Evolutionary conservation across 2,329 filamentous ascomycete species (phyloP).

Genomic region (Aspergillus costaricaensis): DNA sequence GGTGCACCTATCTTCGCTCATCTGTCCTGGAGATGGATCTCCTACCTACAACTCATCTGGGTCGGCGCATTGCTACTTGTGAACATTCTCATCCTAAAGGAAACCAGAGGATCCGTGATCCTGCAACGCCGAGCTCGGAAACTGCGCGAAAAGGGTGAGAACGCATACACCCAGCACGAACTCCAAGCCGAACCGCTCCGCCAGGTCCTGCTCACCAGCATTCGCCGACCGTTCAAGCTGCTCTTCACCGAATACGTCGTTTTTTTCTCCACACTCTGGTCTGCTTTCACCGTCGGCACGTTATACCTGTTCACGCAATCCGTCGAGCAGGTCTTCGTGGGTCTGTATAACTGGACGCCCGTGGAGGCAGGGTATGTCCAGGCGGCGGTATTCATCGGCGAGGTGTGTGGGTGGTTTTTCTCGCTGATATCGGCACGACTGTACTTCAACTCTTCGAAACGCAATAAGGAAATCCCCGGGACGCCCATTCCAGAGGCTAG

Average conservation of each 20-base stretch:
- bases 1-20: constrained; percentile 38
- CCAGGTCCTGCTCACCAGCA: constrained; percentile 36
- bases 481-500: constrained; percentile 47
- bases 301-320: constrained; percentile 48
- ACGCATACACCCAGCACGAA: constrained; percentile 32
- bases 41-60: constrained; percentile 45
- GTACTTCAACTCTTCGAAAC: constrained; percentile 33
- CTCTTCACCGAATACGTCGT: constrained; percentile 48
- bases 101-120: constrained; percentile 46
- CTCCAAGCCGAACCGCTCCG: constrained; percentile 38
- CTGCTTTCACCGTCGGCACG: constrained; percentile 47
- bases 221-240: constrained; percentile 40
- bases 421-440: constrained; percentile 23
- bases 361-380: constrained; percentile 43
- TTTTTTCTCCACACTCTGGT: constrained; percentile 47
- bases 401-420: constrained; percentile 42
- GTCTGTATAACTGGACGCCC: constrained; percentile 30
- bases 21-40: constrained; percentile 23
- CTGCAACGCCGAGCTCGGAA: constrained; percentile 39
- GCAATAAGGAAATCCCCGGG: constrained; percentile 44
- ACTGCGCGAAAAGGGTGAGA: constrained; percentile 35
- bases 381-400: constrained; percentile 45
- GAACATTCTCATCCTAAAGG: constrained; percentile 42
- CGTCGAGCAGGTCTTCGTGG: constrained; percentile 46
- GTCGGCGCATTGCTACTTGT: constrained; percentile 39